Base-by-base conservation (phyloP, 192 early-diverging fungal genomes). In the Backusella macrospora region DNA sequence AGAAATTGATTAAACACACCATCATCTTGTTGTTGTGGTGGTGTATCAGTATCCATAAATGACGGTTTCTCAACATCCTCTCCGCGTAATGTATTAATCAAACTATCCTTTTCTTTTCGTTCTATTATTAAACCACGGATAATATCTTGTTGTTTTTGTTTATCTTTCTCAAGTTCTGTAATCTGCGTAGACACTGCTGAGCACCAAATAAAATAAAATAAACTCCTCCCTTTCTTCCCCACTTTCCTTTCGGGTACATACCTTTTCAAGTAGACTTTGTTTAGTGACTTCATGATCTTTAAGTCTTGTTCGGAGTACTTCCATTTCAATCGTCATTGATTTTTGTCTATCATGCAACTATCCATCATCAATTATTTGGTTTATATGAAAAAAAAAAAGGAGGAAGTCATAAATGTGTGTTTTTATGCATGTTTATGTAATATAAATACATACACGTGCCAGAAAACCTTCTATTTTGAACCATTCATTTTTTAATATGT, bases 101-200 rank as follows among this genome's bases (percentile, higher is more conserved):
- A 10, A 13, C 10, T 9, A 8, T 59, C 52, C 9, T 59, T 59
- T 59, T 59, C 52, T 59, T 59, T 59, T 59, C 21, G 9, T 59
- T 59, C 52, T 12, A 59, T 23, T 26, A 59, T 12, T 59, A 59
- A 23, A 26, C 3, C 26, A 59, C 52, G 52, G 13, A 65, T 76
- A 16, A 34, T 42, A 4, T 66, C 52, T 43, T 72, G 43, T 44
- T 75, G 23, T 26, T 40, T 68, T 52, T 74, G 14, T 46, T 73
- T 75, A 38, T 80, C 70, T 67, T 70, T 80, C 29, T 80, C 78
- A 29, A 80, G 59, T 9, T 75, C 70, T 23, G 74, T 37, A 72
- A 80, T 80, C 78, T 80, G 39, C 2, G 29, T 34, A 34, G 29
- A 34, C 2, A 34, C 2, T 34, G 29, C 29, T 34, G 29, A 34